Conservation (phyloP, 805 yeast species). For the Saccharomycopsis fodiens region DNA sequence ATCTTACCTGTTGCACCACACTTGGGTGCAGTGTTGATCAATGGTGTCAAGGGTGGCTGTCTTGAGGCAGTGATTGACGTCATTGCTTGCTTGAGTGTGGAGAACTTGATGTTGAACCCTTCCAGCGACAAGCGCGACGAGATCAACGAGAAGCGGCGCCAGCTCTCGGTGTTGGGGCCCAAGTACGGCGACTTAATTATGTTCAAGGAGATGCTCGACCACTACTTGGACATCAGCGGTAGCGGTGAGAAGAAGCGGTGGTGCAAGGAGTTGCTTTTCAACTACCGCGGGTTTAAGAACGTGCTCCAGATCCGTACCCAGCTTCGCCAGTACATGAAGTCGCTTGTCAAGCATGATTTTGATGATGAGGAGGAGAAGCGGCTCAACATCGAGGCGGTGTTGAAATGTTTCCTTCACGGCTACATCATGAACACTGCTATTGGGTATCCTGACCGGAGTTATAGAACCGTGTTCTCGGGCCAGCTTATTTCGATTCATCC, state of each 20-base stretch:
- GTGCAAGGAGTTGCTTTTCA: slow-evolving; percentile 76
- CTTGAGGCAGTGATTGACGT: slow-evolving; percentile 73
- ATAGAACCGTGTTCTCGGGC: slow-evolving; percentile 76
- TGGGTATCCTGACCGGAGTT: slow-evolving; percentile 91
- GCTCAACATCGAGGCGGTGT: slow-evolving; percentile 47
- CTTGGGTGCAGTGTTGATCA: slow-evolving; percentile 73
- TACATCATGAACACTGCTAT: slow-evolving; percentile 85
- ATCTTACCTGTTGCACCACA: slow-evolving; percentile 90
- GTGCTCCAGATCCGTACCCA: slow-evolving; percentile 72
- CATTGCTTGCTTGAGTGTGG: slow-evolving; percentile 88
- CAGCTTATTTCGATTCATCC: slow-evolving; percentile 88
- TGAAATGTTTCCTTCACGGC: slow-evolving; percentile 79
- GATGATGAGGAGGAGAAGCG: neutral
- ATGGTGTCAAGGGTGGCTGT: slow-evolving; percentile 51
- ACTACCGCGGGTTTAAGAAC: slow-evolving; percentile 71
- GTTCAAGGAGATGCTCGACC: slow-evolving; percentile 68
- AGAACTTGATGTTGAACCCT: slow-evolving; percentile 76
- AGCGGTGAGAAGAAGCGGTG: slow-evolving; percentile 59
- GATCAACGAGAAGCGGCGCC: slow-evolving; percentile 65
- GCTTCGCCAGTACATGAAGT: slow-evolving; percentile 56
- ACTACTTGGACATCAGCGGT: slow-evolving; percentile 38
- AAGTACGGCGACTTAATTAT: slow-evolving; percentile 77
- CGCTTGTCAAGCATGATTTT: slow-evolving; percentile 30
- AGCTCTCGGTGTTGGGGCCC: slow-evolving; percentile 61
- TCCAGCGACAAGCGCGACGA: slow-evolving; percentile 77